Base-by-base conservation (phyloP, 2,329 filamentous ascomycete genomes). In the Furcasterigmium sp. region DNA sequence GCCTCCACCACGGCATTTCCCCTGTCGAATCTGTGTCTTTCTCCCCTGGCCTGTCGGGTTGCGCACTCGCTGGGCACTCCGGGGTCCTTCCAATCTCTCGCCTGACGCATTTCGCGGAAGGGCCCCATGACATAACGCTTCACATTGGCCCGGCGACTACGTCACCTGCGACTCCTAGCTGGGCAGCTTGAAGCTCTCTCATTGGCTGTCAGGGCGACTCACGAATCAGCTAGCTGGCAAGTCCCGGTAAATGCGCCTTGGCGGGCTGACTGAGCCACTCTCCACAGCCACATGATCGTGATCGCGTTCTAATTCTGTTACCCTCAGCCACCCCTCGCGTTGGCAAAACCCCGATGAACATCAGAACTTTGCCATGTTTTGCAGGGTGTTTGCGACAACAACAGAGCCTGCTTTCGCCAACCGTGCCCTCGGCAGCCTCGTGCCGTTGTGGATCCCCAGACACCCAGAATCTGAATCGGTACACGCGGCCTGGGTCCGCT, bases 161-260 rank as follows among this genome's bases (percentile, higher is more conserved):
- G 38, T 40, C 38, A 40, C 32, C 26, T 40, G 38, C 38, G 38
- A 40, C 9, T 40, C 38, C 38, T 28, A 40, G 26, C 38, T 40
- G 38, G 38, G 38, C 38, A 28, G 29, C 11, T 30, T 19, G 17
- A 18, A 18, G 38, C 26, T 19, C 29, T 19, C 18, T 40, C 15
- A 40, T 30, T 40, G 25, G 38, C 25, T 14, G 18, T 13, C 18
- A n/a, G 11, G 7, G 11, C n/a, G n/a, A 18, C 28, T 32, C 30
- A n/a, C 32, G n/a, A 35, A 35, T 35, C 10, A 19, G 32, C 32
- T 18, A 35, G 14, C 11, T 35, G n/a, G 14, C 32, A 35, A 35
- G 32, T 35, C 32, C 32, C 32, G 32, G 8, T 15, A 11, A 17
- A 17, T 10, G 32, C 32, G 32, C 15, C 32, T 35, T 35, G 32